Conservation (phyloP, 2,329 filamentous ascomycete species). For the Diaporthe ilicicola region DNA sequence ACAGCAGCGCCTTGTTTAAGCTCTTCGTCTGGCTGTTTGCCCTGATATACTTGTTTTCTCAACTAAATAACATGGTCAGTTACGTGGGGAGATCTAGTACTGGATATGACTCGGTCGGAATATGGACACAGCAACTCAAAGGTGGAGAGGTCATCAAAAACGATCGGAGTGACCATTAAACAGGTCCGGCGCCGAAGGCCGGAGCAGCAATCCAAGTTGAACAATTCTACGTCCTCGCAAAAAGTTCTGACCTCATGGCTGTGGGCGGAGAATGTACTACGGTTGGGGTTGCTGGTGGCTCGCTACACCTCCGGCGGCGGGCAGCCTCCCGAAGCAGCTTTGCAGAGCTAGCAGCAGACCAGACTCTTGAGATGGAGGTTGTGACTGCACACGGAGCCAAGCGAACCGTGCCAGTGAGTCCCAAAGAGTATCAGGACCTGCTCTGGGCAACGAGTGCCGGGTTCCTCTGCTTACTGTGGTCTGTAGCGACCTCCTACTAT, state of each 20-base stretch:
- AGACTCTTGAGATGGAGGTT: too few relatives aligned
- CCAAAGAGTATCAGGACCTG: too few relatives aligned
- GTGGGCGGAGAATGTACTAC: conserved; percentile 58
- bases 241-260: conserved; percentile 48
- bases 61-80: not conserved
- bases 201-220: not conserved
- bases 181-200: not conserved
- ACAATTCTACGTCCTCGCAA: conserved; percentile 36
- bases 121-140: conserved; percentile 1
- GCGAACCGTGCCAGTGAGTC: too few relatives aligned
- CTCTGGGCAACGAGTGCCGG: too few relatives aligned
- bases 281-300: conserved; percentile 58
- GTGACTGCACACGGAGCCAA: too few relatives aligned
- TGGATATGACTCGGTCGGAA: not conserved
- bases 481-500: too few relatives aligned
- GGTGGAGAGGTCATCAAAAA: not conserved
- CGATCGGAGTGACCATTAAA: not conserved
- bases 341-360: too few relatives aligned
- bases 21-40: not conserved
- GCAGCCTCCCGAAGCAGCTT: too few relatives aligned
- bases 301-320: too few relatives aligned
- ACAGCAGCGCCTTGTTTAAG: not conserved
- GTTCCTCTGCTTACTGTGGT: too few relatives aligned
- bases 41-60: not conserved
- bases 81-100: conserved; percentile 8